A percentile compares a stretch with the other conserved stretches of the same genome.
These are phyloP conservation scores for Berberis vulgaris DNA, from an alignment of 164 flowering plant genomes.

Conservation along the genomic window DNA sequence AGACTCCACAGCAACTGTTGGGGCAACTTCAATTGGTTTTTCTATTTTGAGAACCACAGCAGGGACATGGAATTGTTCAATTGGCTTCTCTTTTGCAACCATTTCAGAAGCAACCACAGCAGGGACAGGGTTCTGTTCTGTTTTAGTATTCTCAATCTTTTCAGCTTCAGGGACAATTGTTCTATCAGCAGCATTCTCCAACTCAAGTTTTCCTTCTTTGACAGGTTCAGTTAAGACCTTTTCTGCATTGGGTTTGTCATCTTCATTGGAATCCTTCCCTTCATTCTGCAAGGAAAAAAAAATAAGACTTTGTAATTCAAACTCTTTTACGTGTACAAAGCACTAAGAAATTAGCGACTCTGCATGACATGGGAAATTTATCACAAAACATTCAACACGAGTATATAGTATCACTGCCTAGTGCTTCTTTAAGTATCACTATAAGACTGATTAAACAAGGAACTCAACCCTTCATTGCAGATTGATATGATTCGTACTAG, in stretches of 20 bases:
- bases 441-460: too few relatives aligned
- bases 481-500: too few relatives aligned
- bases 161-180: neutral
- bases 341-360: too few relatives aligned
- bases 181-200: neutral
- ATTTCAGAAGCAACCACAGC: neutral
- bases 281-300: conserved; percentile 14
- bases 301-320: neutral
- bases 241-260: neutral
- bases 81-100: neutral
- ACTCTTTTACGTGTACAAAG: too few relatives aligned
- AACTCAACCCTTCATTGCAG: too few relatives aligned
- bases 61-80: neutral
- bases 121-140: neutral
- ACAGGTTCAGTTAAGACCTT: conserved; percentile 1
- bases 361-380: too few relatives aligned
- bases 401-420: too few relatives aligned
- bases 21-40: conserved; percentile 3
- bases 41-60: conserved; percentile 4
- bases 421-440: too few relatives aligned
- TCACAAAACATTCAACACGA: too few relatives aligned
- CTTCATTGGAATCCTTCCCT: conserved; percentile 10
- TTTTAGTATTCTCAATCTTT: neutral
- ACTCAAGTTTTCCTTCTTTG: conserved; percentile 8
- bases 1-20: neutral